phyloP scores from a whole-genome alignment of 371 early-diverging fungal species.

The Apophysomyces elegans region DNA sequence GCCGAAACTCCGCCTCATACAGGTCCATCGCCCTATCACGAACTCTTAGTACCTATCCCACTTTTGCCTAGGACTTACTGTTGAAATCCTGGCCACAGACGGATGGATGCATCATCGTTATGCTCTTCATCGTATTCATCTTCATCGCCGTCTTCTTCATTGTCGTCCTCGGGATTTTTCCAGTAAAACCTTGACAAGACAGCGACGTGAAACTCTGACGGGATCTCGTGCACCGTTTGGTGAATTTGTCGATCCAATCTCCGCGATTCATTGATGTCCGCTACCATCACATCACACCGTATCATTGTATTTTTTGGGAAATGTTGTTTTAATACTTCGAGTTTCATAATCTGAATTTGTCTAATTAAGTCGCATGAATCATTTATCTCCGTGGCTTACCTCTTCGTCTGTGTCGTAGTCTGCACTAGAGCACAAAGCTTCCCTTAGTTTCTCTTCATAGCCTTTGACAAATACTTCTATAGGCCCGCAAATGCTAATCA shows the following conservation, averaged over 20 bases:
- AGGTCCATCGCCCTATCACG: constrained; percentile 14
- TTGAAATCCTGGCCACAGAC: background rate
- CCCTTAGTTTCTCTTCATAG: constrained; percentile 31
- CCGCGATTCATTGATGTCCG: constrained; percentile 36
- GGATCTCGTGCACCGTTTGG: constrained; percentile 13
- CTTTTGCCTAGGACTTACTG: constrained; percentile 5
- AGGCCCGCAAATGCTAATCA: constrained; percentile 38
- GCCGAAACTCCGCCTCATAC: constrained; percentile 29
- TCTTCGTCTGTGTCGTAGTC: constrained; percentile 39
- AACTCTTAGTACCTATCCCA: constrained; percentile 9
- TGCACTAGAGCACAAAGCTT: constrained; percentile 21
- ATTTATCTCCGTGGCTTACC: background rate
- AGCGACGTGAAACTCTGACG: constrained; percentile 25
- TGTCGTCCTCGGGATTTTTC: constrained; percentile 16
- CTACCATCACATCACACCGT: constrained; percentile 48
- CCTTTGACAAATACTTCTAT: constrained; percentile 30
- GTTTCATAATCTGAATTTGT: background rate
- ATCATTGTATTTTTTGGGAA: constrained; percentile 37
- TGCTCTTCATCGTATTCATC: constrained; percentile 2
- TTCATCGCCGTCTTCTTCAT: constrained; percentile 23
- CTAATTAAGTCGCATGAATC: background rate
- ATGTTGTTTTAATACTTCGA: constrained; percentile 40
- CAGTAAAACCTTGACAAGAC: constrained; percentile 42
- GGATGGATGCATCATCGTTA: constrained; percentile 1
- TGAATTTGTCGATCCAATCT: constrained; percentile 40